These are phyloP conservation scores for Cryphonectria japonica DNA, from an alignment of 2,329 filamentous ascomycete species.

Conservation along the genomic window DNA sequence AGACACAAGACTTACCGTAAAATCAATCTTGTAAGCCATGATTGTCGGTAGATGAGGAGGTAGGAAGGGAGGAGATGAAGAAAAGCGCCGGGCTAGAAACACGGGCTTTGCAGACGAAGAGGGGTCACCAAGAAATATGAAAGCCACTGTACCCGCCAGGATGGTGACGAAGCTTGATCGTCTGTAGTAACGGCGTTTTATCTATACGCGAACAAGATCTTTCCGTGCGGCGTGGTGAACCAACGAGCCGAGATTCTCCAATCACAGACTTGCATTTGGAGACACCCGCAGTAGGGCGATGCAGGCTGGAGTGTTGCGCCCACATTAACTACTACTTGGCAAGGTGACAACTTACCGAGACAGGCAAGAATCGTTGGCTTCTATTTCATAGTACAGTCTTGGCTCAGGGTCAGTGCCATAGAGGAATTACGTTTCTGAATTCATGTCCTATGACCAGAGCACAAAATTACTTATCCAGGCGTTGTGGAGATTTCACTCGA, in stretches of 20 bases:
- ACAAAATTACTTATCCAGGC: too few relatives aligned
- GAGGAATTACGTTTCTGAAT: too few relatives aligned
- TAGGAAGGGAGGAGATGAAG: not conserved
- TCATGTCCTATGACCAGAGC: too few relatives aligned
- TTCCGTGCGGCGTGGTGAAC: not conserved
- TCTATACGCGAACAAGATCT: not conserved
- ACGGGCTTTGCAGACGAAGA: not conserved
- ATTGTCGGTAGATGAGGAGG: not conserved
- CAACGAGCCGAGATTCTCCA: not conserved
- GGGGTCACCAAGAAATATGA: not conserved
- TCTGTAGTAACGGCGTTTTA: not conserved
- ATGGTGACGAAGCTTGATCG: not conserved
- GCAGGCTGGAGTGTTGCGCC: not conserved
- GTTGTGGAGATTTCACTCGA: too few relatives aligned
- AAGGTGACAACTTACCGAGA: not conserved
- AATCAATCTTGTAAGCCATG: slow-evolving; percentile 12
- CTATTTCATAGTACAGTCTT: not conserved
- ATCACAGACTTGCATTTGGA: not conserved
- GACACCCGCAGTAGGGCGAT: not conserved
- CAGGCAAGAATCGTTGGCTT: not conserved
- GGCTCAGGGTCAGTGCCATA: not conserved
- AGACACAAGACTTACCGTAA: not conserved
- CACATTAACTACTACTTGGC: too few relatives aligned
- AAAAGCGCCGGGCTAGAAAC: not conserved
- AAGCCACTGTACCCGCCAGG: not conserved